Percentiles rank a stretch among this genome's conserved stretches.
Evolutionary conservation across 164 flowering plant species (phyloP).

Genomic region (Chloranthus sessilifolius): DNA sequence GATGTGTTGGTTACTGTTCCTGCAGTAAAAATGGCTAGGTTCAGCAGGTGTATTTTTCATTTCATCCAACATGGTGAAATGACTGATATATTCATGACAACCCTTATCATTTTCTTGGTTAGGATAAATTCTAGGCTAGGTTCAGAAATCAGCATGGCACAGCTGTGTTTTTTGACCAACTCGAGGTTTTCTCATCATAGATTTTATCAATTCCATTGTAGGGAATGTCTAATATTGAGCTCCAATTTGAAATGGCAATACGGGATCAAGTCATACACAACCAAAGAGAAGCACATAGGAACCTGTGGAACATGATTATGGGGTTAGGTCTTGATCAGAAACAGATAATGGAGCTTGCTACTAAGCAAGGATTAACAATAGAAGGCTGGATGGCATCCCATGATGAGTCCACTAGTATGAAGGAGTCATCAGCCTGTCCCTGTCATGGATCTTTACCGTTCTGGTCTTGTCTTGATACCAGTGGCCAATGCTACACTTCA

Average conservation of each 20-base stretch:
- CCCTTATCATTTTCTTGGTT: too few species aligned
- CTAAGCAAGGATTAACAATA: conserved; percentile 63
- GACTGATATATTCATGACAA: too few species aligned
- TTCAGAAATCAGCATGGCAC: too few species aligned
- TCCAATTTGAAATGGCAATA: conserved; percentile 90
- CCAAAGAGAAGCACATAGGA: conserved; percentile 66
- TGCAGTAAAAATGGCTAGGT: too few species aligned
- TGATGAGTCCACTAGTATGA: conserved; percentile 20
- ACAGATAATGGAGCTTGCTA: conserved; percentile 56
- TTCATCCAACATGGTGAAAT: too few species aligned
- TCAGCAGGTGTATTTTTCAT: too few species aligned
- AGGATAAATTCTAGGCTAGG: too few species aligned
- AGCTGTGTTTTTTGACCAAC: too few species aligned
- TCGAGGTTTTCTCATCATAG: too few species aligned
- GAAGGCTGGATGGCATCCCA: conserved; percentile 48
- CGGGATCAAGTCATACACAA: conserved; percentile 82
- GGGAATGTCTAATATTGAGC: conserved; percentile 94
- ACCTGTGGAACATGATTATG: conserved; percentile 72
- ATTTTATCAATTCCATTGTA: too few species aligned
- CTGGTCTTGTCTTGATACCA: conserved; percentile 14
- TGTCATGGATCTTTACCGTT: conserved; percentile 17
- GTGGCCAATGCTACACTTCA: conserved; percentile 24
- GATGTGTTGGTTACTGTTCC: too few species aligned
- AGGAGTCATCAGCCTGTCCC: conserved; percentile 24
- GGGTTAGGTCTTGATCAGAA: conserved; percentile 72